phyloP scores from a whole-genome alignment of 306 rosid species.

The Castanospermum australe region DNA sequence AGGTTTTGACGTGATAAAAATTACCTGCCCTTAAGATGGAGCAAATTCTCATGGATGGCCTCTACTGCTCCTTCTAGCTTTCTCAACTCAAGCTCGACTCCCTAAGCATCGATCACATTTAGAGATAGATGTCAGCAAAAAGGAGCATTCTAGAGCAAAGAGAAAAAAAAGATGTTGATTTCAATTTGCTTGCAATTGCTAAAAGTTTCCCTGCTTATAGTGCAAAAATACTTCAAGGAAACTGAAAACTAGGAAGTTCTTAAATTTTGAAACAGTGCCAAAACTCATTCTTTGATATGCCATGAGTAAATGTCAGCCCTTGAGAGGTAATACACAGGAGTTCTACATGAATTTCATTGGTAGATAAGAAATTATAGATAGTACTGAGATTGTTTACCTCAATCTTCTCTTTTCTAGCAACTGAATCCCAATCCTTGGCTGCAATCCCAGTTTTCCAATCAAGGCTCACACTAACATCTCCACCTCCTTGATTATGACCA shows the following conservation, averaged over 20 bases:
- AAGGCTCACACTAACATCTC: conserved; percentile 62
- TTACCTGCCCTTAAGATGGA: conserved; percentile 79
- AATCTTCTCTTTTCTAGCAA: conserved; percentile 91
- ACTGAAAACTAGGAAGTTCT: conserved; percentile 1
- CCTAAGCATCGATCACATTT: conserved; percentile 45
- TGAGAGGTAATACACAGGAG: conserved; percentile 1
- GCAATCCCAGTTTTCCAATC: conserved; percentile 98
- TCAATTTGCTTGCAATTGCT: not conserved
- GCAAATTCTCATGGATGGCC: conserved; percentile 84
- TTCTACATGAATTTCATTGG: not conserved
- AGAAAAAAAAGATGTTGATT: not conserved
- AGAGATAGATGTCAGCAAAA: not conserved
- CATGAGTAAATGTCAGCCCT: not conserved
- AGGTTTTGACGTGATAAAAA: not conserved
- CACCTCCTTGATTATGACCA: conserved; percentile 36
- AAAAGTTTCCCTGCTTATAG: not conserved
- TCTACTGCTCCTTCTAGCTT: conserved; percentile 92
- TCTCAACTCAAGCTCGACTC: conserved; percentile 87
- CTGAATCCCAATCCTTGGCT: conserved; percentile 97
- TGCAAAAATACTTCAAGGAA: conserved; percentile 13
- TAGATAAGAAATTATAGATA: not conserved
- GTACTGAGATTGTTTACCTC: conserved; percentile 49
- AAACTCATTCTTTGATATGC: not conserved
- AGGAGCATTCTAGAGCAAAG: not conserved
- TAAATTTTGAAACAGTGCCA: not conserved